Base-by-base conservation (phyloP, 768 basidiomycete genomes). In the Serendipita sp. region DNA sequence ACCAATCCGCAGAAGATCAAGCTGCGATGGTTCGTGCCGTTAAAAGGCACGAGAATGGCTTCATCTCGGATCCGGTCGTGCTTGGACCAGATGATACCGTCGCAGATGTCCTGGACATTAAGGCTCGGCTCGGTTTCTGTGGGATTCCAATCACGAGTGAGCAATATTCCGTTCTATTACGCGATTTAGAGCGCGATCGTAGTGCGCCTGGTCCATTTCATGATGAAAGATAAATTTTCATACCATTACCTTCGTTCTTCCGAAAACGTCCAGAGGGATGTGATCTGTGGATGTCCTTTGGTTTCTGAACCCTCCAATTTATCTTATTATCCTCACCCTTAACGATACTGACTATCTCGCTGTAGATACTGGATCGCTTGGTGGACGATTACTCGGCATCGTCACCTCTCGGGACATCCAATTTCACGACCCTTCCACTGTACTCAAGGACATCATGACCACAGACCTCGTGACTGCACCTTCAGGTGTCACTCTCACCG, bases 1-100 rank as follows among this genome's bases (percentile, higher is more conserved):
- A 98, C 74, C 90, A 92, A 73, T 68, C 85, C 0, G 71, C 92
- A 0, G 83, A 83, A 48, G 81, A 83, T 3, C 96, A 99, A 76
- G 95, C 95, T 5, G 86, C 88, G 44, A 98, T 98, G 94, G 91
- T 98, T 69, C 87, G 91, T 67, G 89, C 91, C 46, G 96, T 98
- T 34, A 99, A 99, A 75, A 86, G 94, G 70, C 95, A 94, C 72
- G 95, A 98, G 75, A 99, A 98, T 71, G 96, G 96, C 3, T 98
- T 98, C 77, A 99, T 98, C 74, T 83, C 88, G 62, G 91, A 96
- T 68, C 96, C 96, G 13, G 81, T 97, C 66, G 91, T 92, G 62
- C 78, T 98, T 34, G 83, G 86, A 10, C 91, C 93, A 0, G 72
- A 79, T 29, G 81, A 88, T 69, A 75, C 77, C 45, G 91, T 95